Evolutionary conservation across 176 grass and related monocot species (phyloP).

Genomic region (Carex pumila): DNA sequence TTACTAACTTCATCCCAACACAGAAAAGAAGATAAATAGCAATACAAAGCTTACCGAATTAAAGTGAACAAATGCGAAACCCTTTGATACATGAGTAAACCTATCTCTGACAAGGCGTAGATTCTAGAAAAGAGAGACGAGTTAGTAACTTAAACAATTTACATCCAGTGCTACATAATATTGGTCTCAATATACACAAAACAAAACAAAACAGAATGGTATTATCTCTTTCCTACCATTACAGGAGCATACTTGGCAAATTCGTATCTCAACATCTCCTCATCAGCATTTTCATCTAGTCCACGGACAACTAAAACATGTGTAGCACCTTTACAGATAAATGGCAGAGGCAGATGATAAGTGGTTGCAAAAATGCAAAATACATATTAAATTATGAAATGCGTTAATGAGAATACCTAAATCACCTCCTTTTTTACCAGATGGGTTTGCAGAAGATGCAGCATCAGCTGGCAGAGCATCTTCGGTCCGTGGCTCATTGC

Average conservation of each 20-base stretch:
- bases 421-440: constrained; percentile 71
- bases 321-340: constrained; percentile 59
- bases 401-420: constrained; percentile 47
- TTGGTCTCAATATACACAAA: neutral
- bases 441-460: constrained; percentile 35
- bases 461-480: constrained; percentile 79
- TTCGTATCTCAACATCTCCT: constrained; percentile 98
- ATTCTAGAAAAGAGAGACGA: constrained; percentile 49
- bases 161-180: neutral
- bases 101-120: constrained; percentile 95
- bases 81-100: constrained; percentile 98
- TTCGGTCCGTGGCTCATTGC: constrained; percentile 83
- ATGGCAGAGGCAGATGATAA: constrained; percentile 22
- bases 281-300: constrained; percentile 93
- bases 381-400: constrained; percentile 13
- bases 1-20: constrained; percentile 6
- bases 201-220: neutral
- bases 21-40: constrained; percentile 6
- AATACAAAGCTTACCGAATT: constrained; percentile 58
- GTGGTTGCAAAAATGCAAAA: constrained; percentile 10
- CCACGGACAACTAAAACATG: constrained; percentile 99
- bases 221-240: constrained; percentile 46
- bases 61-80: constrained; percentile 98
- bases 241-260: constrained; percentile 94
- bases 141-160: neutral